phyloP scores from a whole-genome alignment of 208 protist species.

The Leptomonas seymouri region DNA sequence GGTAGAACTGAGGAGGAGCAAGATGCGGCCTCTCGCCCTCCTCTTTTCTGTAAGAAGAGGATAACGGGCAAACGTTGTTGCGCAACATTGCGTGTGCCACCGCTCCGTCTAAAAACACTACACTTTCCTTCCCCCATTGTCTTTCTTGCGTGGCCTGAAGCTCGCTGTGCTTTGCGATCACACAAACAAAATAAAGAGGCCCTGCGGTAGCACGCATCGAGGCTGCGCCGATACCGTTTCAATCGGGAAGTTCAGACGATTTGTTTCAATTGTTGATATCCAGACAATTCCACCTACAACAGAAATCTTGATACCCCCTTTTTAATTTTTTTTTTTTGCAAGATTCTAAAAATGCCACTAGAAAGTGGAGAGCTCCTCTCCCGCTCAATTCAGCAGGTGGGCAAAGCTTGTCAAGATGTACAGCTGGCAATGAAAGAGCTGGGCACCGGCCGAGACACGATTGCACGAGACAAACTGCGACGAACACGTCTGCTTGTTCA shows the following conservation, averaged over 20 bases:
- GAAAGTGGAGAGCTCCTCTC: constrained; percentile 62
- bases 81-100: too few relatives aligned
- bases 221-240: too few relatives aligned
- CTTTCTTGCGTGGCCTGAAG: neutral
- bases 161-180: too few relatives aligned
- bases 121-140: neutral
- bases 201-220: too few relatives aligned
- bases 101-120: neutral
- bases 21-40: too few relatives aligned
- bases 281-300: too few relatives aligned
- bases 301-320: too few relatives aligned
- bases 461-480: constrained; percentile 60
- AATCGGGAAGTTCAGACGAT: too few relatives aligned
- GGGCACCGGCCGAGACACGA: constrained; percentile 56
- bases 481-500: constrained; percentile 50
- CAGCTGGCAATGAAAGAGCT: constrained; percentile 51
- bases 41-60: too few relatives aligned
- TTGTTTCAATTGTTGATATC: too few relatives aligned
- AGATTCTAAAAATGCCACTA: constrained; percentile 44
- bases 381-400: constrained; percentile 56
- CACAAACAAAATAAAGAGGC: neutral
- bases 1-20: too few relatives aligned
- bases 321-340: neutral
- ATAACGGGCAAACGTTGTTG: too few relatives aligned
- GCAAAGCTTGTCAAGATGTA: constrained; percentile 53